Percentiles rank a stretch among this genome's conserved stretches.
phyloP scores from a whole-genome alignment of 2,329 filamentous ascomycete species.

The Fusarium sp. region DNA sequence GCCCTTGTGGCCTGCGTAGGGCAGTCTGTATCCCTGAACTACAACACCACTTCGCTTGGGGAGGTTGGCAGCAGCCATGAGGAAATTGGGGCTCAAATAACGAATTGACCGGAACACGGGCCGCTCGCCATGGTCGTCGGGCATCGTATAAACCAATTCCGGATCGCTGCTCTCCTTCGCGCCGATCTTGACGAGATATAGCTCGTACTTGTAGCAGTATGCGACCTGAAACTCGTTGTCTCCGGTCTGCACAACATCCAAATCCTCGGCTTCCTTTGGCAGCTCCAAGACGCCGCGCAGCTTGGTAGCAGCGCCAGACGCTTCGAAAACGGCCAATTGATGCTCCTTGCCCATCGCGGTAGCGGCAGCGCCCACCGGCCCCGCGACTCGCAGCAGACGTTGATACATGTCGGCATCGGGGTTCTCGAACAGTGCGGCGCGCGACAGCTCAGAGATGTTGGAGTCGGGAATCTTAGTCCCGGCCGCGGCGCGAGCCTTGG shows the following conservation, averaged over 20 bases:
- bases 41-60: conserved; percentile 69
- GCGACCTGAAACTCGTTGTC: conserved; percentile 76
- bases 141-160: conserved; percentile 67
- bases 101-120: conserved; percentile 69
- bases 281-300: conserved; percentile 63
- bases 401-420: conserved; percentile 67
- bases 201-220: conserved; percentile 81
- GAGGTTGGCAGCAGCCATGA: conserved; percentile 69
- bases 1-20: conserved; percentile 50
- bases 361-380: conserved; percentile 80
- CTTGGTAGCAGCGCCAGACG: conserved; percentile 61
- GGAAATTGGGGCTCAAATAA: conserved; percentile 68
- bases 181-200: conserved; percentile 74
- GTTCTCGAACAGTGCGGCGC: conserved; percentile 64
- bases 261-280: conserved; percentile 71
- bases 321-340: conserved; percentile 84
- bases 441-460: conserved; percentile 64
- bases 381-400: conserved; percentile 67
- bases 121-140: conserved; percentile 59
- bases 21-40: conserved; percentile 68
- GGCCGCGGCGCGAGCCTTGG: conserved; percentile 48
- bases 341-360: conserved; percentile 81
- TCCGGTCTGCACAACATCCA: conserved; percentile 74
- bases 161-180: conserved; percentile 60
- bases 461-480: conserved; percentile 46